Percentiles rank a stretch among this genome's conserved stretches.
phyloP scores from a whole-genome alignment of 352 stramenopile genomes.

The Globisporangium sylvaticum region DNA sequence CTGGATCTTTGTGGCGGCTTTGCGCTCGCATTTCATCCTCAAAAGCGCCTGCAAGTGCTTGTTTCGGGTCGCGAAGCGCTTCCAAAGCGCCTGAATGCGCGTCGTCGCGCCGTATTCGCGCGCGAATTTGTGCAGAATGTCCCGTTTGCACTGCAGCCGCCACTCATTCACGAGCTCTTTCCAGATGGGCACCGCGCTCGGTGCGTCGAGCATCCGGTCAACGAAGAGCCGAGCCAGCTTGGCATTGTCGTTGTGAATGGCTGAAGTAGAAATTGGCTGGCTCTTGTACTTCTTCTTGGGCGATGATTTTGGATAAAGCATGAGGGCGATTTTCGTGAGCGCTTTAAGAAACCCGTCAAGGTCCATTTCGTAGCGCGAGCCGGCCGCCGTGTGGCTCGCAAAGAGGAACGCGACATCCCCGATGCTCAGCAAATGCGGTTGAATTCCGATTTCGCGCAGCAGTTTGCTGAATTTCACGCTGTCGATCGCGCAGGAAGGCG shows the following conservation, averaged over 20 bases:
- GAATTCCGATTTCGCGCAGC: constrained; percentile 52
- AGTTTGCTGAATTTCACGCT: constrained; percentile 81
- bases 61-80: constrained; percentile 19
- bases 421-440: constrained; percentile 44
- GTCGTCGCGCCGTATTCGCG: constrained; percentile 46
- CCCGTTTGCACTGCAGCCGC: constrained; percentile 34
- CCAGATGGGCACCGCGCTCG: constrained; percentile 41
- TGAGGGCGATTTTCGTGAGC: constrained; percentile 33
- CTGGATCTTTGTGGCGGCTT: constrained; percentile 42
- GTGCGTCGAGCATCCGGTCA: constrained; percentile 39
- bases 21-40: constrained; percentile 37
- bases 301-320: constrained; percentile 22
- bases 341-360: constrained; percentile 47
- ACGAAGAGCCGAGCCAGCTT: constrained; percentile 37
- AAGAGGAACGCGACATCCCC: constrained; percentile 69
- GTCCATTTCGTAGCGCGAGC: constrained; percentile 56
- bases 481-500: constrained; percentile 40
- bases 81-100: constrained; percentile 41
- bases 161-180: constrained; percentile 39
- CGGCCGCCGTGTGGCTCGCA: constrained; percentile 28
- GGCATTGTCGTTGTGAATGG: background rate
- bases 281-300: background rate
- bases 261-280: background rate
- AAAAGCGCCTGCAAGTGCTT: constrained; percentile 17
- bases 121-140: constrained; percentile 23